Percentiles rank a stretch among this genome's conserved stretches.
Evolutionary conservation across 495 filamentous ascomycete genomes (phyloP).

Genomic region (Trichoderma gamsii): DNA sequence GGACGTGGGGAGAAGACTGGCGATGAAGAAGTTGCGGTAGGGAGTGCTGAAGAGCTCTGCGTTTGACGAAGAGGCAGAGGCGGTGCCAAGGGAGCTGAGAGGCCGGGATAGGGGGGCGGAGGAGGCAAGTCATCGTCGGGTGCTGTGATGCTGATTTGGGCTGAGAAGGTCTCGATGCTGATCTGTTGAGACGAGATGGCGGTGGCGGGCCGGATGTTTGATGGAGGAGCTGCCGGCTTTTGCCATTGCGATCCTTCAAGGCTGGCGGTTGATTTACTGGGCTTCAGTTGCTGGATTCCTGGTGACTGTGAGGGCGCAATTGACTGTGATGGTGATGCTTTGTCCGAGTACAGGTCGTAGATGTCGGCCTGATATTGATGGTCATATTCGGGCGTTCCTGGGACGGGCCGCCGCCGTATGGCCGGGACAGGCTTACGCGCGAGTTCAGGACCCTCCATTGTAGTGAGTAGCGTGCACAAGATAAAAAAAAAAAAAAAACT

Average conservation of each 20-base stretch:
- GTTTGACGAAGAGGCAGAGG: not conserved
- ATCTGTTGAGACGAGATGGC: not conserved
- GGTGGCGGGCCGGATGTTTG: not conserved
- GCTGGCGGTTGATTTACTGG: not conserved
- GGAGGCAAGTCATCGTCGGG: not conserved
- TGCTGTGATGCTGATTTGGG: not conserved
- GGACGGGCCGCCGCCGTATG: slow-evolving; percentile 8
- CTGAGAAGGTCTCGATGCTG: not conserved
- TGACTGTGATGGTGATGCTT: not conserved
- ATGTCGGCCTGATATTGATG: not conserved
- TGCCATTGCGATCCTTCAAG: not conserved
- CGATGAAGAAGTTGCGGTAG: not conserved
- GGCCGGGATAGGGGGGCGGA: slow-evolving; percentile 4
- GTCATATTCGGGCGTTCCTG: not conserved
- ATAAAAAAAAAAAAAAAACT: too few relatives aligned
- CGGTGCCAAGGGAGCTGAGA: not conserved
- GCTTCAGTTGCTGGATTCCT: not conserved
- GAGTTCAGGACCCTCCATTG: not conserved
- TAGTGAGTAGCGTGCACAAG: not conserved
- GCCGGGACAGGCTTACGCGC: slow-evolving; percentile 8
- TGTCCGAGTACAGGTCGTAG: not conserved
- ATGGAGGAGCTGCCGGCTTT: not conserved
- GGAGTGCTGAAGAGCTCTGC: slow-evolving; percentile 8
- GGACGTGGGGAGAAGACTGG: not conserved
- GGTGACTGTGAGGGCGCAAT: not conserved